phyloP scores from a whole-genome alignment of 2,329 filamentous ascomycete species.

The Colletotrichum sp. region DNA sequence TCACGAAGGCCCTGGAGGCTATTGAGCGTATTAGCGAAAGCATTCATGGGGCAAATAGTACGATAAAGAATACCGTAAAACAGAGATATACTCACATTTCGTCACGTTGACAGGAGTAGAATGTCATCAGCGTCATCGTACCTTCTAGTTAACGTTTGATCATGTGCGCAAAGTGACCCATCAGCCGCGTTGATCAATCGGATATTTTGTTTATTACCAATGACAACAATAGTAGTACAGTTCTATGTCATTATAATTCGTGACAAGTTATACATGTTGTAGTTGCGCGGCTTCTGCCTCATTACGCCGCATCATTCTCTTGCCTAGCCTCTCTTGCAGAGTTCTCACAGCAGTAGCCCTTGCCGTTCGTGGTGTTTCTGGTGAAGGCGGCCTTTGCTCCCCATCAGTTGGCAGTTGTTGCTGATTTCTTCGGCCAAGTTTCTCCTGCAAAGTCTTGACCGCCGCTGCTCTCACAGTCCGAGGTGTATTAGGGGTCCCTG shows the following conservation, averaged over 20 bases:
- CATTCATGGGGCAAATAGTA: neutral
- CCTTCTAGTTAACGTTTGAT: neutral
- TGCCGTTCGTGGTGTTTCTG: neutral
- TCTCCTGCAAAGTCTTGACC: neutral
- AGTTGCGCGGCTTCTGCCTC: neutral
- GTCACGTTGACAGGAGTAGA: no score
- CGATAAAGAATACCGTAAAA: neutral
- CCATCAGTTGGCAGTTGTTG: neutral
- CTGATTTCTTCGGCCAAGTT: neutral
- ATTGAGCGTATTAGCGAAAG: neutral
- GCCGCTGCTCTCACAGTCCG: neutral
- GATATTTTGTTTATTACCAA: neutral
- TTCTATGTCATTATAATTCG: neutral
- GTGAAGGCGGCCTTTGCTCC: neutral
- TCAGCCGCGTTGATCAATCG: neutral
- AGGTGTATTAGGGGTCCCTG: neutral
- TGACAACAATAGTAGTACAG: neutral
- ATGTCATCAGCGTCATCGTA: neutral
- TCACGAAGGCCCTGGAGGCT: neutral
- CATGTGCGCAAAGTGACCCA: neutral
- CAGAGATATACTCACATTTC: no score
- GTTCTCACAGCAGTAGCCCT: neutral
- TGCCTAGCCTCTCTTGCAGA: neutral
- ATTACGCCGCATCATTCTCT: neutral
- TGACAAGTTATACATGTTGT: neutral